Conservation (phyloP, 106 monocot species). For the Dendrobium huoshanense region DNA sequence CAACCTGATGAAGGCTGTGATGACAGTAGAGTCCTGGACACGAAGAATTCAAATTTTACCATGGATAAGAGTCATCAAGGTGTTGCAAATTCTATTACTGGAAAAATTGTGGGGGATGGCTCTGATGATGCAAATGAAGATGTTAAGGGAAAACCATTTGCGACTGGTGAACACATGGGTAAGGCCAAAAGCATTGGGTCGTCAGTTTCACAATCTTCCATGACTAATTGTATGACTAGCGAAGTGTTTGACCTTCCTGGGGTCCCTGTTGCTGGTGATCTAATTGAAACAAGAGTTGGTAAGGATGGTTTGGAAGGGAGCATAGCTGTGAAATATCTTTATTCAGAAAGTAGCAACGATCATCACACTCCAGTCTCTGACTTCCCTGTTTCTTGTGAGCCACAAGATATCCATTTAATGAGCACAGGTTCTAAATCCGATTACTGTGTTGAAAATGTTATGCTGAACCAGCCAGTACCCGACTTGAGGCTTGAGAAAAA, state of each 20-base stretch:
- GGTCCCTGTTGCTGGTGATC: not conserved
- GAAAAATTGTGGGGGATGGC: slow-evolving; percentile 1
- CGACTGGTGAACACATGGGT: slow-evolving; percentile 3
- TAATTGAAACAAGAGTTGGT: slow-evolving; percentile 5
- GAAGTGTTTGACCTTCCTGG: slow-evolving; percentile 8
- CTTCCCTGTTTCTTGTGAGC: slow-evolving; percentile 6
- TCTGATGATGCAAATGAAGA: not conserved
- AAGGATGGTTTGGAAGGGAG: slow-evolving; percentile 6
- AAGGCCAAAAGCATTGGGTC: slow-evolving; percentile 2
- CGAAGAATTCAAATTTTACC: not conserved
- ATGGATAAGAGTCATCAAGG: slow-evolving; percentile 11
- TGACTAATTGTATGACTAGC: not conserved
- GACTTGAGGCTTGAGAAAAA: slow-evolving; percentile 14
- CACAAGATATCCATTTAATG: not conserved
- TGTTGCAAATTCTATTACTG: not conserved
- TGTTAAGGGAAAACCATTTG: slow-evolving; percentile 7
- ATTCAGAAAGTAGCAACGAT: slow-evolving; percentile 1
- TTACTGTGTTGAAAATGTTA: not conserved
- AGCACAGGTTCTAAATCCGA: not conserved
- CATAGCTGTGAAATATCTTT: not conserved
- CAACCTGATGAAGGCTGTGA: slow-evolving; percentile 13
- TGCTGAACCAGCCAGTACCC: not conserved
- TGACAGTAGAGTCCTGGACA: slow-evolving; percentile 1
- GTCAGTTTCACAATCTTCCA: slow-evolving; percentile 1
- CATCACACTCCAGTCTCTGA: slow-evolving; percentile 1